Percentiles rank a stretch among this genome's conserved stretches.
phyloP scores from a whole-genome alignment of 495 filamentous ascomycete species.

The Clavariopsis aquatica region DNA sequence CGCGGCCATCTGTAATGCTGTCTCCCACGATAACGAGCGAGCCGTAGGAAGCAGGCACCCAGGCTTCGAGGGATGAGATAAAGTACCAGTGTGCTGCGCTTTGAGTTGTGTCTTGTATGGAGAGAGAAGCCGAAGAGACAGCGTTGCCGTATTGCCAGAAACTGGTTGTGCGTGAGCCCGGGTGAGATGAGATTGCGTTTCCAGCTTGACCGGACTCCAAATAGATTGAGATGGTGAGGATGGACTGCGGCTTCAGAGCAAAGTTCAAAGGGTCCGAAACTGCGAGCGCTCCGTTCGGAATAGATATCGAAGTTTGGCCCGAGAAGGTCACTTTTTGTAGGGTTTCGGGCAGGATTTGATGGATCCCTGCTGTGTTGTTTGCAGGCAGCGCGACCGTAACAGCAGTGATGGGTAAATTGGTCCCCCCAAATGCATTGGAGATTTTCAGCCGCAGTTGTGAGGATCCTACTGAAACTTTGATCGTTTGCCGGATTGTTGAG shows the following conservation, averaged over 20 bases:
- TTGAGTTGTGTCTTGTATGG: conserved; percentile 7
- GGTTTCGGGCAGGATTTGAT: conserved; percentile 53
- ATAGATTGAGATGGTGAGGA: conserved; percentile 62
- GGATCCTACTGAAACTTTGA: conserved; percentile 59
- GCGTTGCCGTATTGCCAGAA: conserved; percentile 62
- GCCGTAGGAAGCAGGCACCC: conserved; percentile 47
- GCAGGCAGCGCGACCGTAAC: conserved; percentile 59
- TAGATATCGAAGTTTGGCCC: conserved; percentile 52
- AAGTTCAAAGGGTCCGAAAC: conserved; percentile 68
- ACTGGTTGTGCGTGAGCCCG: conserved; percentile 66
- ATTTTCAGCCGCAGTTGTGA: conserved; percentile 62
- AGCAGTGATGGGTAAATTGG: conserved; percentile 61
- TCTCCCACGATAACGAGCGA: conserved; percentile 68
- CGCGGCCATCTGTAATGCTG: conserved; percentile 72
- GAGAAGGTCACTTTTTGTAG: conserved; percentile 60
- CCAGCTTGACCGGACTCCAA: conserved; percentile 57
- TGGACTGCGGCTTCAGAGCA: conserved; percentile 49
- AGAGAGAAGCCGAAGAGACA: conserved; percentile 15
- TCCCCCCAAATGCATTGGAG: conserved; percentile 67
- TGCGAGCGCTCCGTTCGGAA: conserved; percentile 59
- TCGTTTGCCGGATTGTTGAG: conserved; percentile 67
- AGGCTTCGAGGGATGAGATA: conserved; percentile 62
- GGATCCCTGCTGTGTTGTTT: conserved; percentile 52
- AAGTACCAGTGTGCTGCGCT: conserved; percentile 53
- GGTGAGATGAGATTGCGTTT: conserved; percentile 63